phyloP scores from a whole-genome alignment of 2,329 filamentous ascomycete genomes.

The Moelleriella libera region DNA sequence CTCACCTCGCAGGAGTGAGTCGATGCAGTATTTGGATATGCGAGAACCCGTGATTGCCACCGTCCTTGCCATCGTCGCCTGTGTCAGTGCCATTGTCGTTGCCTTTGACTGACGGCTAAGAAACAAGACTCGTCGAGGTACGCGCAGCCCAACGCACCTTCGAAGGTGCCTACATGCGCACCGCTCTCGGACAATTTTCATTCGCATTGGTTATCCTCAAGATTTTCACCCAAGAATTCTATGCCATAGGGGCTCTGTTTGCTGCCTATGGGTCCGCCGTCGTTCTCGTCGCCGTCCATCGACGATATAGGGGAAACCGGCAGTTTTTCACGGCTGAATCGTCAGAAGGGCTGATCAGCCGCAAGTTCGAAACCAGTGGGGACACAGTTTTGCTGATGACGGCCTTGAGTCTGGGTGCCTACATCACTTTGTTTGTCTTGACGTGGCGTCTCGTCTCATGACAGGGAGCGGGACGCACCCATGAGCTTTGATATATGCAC shows the following conservation, averaged over 20 bases:
- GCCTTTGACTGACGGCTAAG: not conserved
- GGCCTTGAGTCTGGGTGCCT: slow-evolving; percentile 40
- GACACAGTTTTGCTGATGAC: slow-evolving; percentile 47
- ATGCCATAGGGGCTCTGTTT: slow-evolving; percentile 90
- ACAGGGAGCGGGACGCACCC: not conserved
- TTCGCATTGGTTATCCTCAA: slow-evolving; percentile 83
- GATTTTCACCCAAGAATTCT: slow-evolving; percentile 95
- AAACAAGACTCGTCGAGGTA: slow-evolving; percentile 67
- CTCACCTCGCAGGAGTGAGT: slow-evolving; percentile 64
- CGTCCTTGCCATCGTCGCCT: too few relatives aligned
- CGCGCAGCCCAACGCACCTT: slow-evolving; percentile 92
- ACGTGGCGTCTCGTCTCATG: slow-evolving; percentile 29
- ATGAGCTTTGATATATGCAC: not conserved
- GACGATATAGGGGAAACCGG: slow-evolving; percentile 79
- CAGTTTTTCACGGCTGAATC: slow-evolving; percentile 63
- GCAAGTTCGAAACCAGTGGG: slow-evolving; percentile 49
- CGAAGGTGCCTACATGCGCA: slow-evolving; percentile 92
- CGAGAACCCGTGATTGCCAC: too few relatives aligned
- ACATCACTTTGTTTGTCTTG: slow-evolving; percentile 40
- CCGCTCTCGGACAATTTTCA: slow-evolving; percentile 85
- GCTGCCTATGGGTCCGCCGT: slow-evolving; percentile 82
- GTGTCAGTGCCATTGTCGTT: too few relatives aligned
- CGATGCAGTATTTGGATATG: too few relatives aligned
- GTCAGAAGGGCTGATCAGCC: slow-evolving; percentile 19
- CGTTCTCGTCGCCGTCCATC: slow-evolving; percentile 68